These are phyloP conservation scores for Citrus inodora DNA, from an alignment of 345 rosid genomes.

Conservation along the genomic window DNA sequence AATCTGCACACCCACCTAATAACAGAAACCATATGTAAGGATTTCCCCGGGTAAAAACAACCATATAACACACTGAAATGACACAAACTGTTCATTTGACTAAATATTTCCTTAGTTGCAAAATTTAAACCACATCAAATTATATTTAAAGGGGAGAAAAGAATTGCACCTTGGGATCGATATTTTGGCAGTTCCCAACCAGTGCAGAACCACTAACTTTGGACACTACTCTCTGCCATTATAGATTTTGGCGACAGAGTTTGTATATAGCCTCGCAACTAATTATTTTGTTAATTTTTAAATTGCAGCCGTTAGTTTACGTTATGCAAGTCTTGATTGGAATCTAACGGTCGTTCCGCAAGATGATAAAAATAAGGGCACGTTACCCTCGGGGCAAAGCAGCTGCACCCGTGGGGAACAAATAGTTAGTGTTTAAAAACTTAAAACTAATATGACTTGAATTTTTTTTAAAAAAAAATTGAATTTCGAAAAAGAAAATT, in stretches of 20 bases:
- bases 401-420: too few species aligned
- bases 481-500: too few species aligned
- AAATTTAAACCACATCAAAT: not conserved
- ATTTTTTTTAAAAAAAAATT: too few species aligned
- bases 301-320: too few species aligned
- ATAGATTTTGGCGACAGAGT: constrained; percentile 8
- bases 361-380: too few species aligned
- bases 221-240: constrained; percentile 50
- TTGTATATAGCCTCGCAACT: too few species aligned
- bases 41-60: not conserved
- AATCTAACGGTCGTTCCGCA: too few species aligned
- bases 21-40: not conserved
- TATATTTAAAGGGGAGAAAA: not conserved
- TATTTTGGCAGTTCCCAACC: constrained; percentile 36
- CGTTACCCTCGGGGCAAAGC: too few species aligned
- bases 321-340: too few species aligned
- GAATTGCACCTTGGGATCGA: constrained; percentile 37
- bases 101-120: not conserved
- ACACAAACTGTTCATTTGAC: not conserved
- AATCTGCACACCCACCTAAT: constrained; percentile 44
- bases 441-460: too few species aligned
- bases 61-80: not conserved
- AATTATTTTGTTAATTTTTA: too few species aligned
- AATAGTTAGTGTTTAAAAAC: too few species aligned
- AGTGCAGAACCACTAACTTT: constrained; percentile 43